These are phyloP conservation scores for Cladophialophora immunda DNA, from an alignment of 2,329 filamentous ascomycete genomes.

Conservation along the genomic window DNA sequence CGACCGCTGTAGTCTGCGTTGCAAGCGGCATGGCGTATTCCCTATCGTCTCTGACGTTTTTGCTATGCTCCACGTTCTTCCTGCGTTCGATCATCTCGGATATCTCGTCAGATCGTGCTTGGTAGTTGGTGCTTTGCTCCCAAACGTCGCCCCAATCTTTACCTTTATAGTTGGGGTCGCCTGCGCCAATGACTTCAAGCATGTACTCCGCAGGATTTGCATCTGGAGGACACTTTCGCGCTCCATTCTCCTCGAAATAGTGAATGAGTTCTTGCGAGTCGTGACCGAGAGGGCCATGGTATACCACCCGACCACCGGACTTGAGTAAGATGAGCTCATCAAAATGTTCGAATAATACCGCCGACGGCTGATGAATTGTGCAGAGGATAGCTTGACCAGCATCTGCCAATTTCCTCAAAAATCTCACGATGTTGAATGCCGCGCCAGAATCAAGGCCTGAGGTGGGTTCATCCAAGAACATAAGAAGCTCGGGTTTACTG, in stretches of 20 bases:
- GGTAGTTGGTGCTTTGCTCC: slow-evolving; percentile 61
- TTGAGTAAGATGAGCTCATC: slow-evolving; percentile 82
- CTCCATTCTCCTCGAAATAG: slow-evolving; percentile 64
- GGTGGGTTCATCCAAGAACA: slow-evolving; percentile 71
- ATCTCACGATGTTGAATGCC: slow-evolving; percentile 69
- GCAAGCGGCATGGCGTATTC: slow-evolving; percentile 70
- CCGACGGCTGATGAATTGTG: slow-evolving; percentile 91
- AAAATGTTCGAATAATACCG: slow-evolving; percentile 86
- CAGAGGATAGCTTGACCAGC: slow-evolving; percentile 88
- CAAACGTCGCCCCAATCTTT: slow-evolving; percentile 72
- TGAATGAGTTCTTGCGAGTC: slow-evolving; percentile 74
- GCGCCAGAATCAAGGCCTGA: slow-evolving; percentile 75
- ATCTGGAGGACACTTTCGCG: slow-evolving; percentile 64
- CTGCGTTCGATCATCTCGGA: slow-evolving; percentile 60
- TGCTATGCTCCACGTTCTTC: slow-evolving; percentile 48
- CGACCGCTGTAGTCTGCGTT: slow-evolving; percentile 63
- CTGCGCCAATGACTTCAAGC: slow-evolving; percentile 66
- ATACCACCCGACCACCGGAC: slow-evolving; percentile 80
- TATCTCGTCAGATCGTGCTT: slow-evolving; percentile 60
- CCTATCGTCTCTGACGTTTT: slow-evolving; percentile 59
- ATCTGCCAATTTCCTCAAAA: slow-evolving; percentile 68
- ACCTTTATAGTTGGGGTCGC: slow-evolving; percentile 67
- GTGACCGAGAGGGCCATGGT: slow-evolving; percentile 85
- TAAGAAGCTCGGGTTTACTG: slow-evolving; percentile 67
- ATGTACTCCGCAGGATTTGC: slow-evolving; percentile 64